Percentiles rank a stretch among this genome's conserved stretches.
Evolutionary conservation across 2,329 filamentous ascomycete species (phyloP).

Genomic region (Pseudocercospora macadamiae): DNA sequence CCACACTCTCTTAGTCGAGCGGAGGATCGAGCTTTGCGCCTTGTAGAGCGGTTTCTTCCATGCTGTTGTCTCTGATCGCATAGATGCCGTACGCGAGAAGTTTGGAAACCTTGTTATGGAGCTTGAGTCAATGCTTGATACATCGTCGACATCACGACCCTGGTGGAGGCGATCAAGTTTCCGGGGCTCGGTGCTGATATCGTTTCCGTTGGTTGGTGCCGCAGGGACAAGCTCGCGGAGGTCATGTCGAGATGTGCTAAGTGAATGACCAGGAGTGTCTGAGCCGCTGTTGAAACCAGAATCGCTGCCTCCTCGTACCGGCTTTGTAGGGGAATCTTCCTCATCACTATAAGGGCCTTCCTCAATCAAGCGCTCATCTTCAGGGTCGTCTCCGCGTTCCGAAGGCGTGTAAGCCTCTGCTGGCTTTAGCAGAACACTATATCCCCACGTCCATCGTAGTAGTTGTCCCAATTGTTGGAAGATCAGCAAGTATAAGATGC

Average conservation of each 20-base stretch:
- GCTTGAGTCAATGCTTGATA: conserved; percentile 34
- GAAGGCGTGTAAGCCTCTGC: conserved; percentile 73
- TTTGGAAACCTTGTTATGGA: conserved; percentile 56
- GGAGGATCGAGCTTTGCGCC: conserved; percentile 21
- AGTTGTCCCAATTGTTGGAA: conserved; percentile 97
- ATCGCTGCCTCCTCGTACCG: conserved; percentile 30
- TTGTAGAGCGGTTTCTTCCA: conserved; percentile 34
- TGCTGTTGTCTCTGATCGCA: conserved; percentile 16
- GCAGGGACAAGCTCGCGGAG: conserved; percentile 34
- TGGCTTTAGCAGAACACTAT: conserved; percentile 89
- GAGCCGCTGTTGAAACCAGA: conserved; percentile 53
- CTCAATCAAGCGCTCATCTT: conserved; percentile 45
- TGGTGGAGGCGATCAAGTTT: conserved; percentile 39
- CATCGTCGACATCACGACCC: conserved; percentile 11
- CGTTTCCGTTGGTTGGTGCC: conserved; percentile 55
- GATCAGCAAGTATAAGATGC: conserved; percentile 92
- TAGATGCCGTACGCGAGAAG: conserved; percentile 34
- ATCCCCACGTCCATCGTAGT: conserved; percentile 97
- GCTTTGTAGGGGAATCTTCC: conserved; percentile 37
- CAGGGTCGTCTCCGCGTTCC: conserved; percentile 59
- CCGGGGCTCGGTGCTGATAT: conserved; percentile 42
- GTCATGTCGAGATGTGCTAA: conserved; percentile 16
- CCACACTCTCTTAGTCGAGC: conserved; percentile 31
- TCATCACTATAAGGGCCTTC: conserved; percentile 60
- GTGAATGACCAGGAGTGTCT: conserved; percentile 45